Evolutionary conservation across 176 grass and related monocot genomes (phyloP).

Genomic region (Phoenix roebelenii): DNA sequence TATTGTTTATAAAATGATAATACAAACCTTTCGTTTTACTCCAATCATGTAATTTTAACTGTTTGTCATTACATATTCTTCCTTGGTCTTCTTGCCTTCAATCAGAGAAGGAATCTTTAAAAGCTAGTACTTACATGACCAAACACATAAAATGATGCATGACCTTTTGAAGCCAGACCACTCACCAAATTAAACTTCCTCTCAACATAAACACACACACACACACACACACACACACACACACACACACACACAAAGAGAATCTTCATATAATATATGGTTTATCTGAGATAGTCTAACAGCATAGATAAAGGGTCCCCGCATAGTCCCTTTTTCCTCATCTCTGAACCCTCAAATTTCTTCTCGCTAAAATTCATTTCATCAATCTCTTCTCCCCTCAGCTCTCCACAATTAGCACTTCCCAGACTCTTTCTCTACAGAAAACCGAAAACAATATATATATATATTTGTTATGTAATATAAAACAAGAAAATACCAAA

Average conservation of each 20-base stretch:
- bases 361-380: constrained; percentile 3
- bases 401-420: background rate
- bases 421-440: background rate
- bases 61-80: no score
- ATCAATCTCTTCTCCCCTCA: background rate
- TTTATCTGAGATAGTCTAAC: constrained; percentile 3
- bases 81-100: no score
- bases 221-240: background rate
- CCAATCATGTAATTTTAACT: no score
- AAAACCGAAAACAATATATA: background rate
- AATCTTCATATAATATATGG: no score
- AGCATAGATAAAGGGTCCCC: constrained; percentile 81
- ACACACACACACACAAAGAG: background rate
- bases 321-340: constrained; percentile 70
- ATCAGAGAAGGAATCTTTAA: no score
- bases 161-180: background rate
- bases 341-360: constrained; percentile 31
- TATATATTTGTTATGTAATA: no score
- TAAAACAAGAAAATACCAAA: no score
- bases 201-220: no score
- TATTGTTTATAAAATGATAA: no score
- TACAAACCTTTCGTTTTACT: no score
- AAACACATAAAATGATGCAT: constrained; percentile 4
- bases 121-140: background rate
- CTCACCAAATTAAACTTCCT: background rate